phyloP scores from a whole-genome alignment of 148 eudicot species.

The Chenopodium quinoa region DNA sequence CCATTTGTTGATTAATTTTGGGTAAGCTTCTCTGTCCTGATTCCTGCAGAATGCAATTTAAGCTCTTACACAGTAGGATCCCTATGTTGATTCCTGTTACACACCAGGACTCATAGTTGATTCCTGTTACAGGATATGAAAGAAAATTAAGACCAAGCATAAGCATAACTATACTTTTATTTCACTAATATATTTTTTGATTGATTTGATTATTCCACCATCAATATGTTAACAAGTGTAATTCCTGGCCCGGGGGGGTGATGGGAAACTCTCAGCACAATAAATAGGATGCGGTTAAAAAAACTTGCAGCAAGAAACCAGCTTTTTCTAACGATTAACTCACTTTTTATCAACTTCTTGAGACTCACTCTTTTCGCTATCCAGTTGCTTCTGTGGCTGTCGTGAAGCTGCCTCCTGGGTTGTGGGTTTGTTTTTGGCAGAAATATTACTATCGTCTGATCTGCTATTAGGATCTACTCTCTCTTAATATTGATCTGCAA shows the following conservation, averaged over 20 bases:
- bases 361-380: conserved; percentile 14
- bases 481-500: conserved; percentile 23
- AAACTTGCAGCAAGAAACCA: conserved; percentile 4
- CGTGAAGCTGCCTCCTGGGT: conserved; percentile 1
- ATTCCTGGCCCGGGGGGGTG: background rate
- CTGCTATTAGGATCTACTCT: conserved; percentile 12
- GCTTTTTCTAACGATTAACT: background rate
- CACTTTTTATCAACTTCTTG: conserved; percentile 15
- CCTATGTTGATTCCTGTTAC: no score
- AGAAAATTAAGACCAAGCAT: no score
- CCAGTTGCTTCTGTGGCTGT: conserved; percentile 14
- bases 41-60: no score
- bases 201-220: no score
- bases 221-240: no score
- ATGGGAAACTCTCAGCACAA: background rate
- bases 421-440: background rate
- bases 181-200: no score
- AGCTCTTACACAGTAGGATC: no score
- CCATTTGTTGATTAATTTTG: no score
- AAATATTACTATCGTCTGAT: background rate
- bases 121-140: no score
- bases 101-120: no score
- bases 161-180: no score
- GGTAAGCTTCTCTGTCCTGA: no score
- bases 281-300: background rate